Base-by-base conservation (phyloP, 495 filamentous ascomycete genomes). In the Beverwykella pulmonaria region DNA sequence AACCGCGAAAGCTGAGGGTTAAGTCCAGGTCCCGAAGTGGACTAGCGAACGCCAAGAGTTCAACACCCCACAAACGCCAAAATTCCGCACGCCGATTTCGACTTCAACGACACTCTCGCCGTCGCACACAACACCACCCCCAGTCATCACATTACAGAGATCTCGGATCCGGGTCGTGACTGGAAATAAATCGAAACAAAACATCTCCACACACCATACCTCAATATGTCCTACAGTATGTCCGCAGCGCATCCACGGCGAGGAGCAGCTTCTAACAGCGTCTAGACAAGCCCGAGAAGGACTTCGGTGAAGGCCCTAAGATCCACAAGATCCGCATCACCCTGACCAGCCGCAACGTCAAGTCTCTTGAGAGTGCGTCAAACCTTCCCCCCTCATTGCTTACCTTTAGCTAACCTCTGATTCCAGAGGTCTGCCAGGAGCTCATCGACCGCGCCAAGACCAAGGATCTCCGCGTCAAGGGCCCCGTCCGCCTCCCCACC, bases 251-350 rank as follows among this genome's bases (percentile, higher is more conserved):
- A 15, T 27, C 7, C 14, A 15, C 44, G 9, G 12, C 7, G 25
- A 22, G 5, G 17, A n/a, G 26, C 2, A 53, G 46, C 34, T 15
- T 46, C 30, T 41, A 26, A 32, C 7, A 26, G n/a, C n/a, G 17
- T 4, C n/a, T 23, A 64, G 61, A 95, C 80, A 97, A 97, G 83
- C 82, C 86, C 75, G 92, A 96, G 82, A 96, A 97, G 87, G 91
- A 94, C 76, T 91, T 90, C 79, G 92, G 87, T 82, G 90, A 92
- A 75, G 88, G 87, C 76, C 90, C 90, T 72, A 96, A 96, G 87
- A 90, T 90, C 81, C 93, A 97, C 88, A 92, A 93, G 83, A 96
- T 97, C 86, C 90, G 93, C 76, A 97, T 98, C 87, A 98, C 93
- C 79, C 85, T 98, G 71, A 96, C 92, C 79, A 90, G 87, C 39